These are phyloP conservation scores for Phyllostachys edulis DNA, from an alignment of 176 grass and related monocot genomes.

Conservation along the genomic window DNA sequence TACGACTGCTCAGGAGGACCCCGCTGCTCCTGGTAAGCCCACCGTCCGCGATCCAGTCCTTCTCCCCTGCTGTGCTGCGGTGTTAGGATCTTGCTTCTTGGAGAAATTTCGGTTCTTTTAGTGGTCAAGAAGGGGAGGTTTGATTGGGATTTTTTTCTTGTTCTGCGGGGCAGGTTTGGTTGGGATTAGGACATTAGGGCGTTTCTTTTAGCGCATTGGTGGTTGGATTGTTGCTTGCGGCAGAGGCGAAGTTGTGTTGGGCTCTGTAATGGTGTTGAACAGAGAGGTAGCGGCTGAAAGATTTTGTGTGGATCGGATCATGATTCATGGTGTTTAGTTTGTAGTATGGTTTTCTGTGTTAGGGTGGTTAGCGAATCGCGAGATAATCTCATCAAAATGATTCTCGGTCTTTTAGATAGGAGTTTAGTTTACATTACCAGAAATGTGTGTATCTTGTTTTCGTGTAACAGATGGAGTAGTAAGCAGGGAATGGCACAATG, in stretches of 20 bases:
- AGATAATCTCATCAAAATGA: background rate
- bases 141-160: constrained; percentile 14
- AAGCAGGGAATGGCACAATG: background rate
- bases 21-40: constrained; percentile 17
- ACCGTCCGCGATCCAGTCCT: background rate
- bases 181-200: constrained; percentile 20
- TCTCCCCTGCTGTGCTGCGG: background rate
- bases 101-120: background rate
- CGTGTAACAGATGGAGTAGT: background rate
- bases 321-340: background rate
- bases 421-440: background rate
- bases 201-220: constrained; percentile 31
- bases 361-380: background rate
- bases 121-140: constrained; percentile 26
- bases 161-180: constrained; percentile 20
- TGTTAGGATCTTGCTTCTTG: background rate
- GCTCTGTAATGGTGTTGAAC: constrained; percentile 30
- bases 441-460: constrained; percentile 2
- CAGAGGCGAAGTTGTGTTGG: constrained; percentile 6
- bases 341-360: background rate
- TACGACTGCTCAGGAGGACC: constrained; percentile 17
- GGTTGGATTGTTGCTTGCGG: constrained; percentile 37
- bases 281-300: background rate
- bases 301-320: background rate
- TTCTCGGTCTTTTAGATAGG: background rate